phyloP scores from a whole-genome alignment of 208 protist genomes.

The Trypanosoma cruzi region DNA sequence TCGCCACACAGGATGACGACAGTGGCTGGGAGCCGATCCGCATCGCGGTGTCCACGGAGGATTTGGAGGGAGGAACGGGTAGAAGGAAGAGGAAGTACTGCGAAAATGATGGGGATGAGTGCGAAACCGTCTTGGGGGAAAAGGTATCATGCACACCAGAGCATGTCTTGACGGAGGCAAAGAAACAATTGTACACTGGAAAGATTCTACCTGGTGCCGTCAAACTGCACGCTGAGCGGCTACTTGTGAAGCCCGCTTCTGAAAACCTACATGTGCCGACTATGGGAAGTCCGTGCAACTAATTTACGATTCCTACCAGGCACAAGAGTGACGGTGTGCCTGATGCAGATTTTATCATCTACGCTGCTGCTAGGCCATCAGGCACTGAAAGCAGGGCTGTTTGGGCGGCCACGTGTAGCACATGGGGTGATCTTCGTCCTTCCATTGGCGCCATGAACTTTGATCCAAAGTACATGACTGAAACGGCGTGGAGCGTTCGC shows the following conservation, averaged over 20 bases:
- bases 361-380: slow-evolving; percentile 55
- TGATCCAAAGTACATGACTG: too few relatives aligned
- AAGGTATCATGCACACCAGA: slow-evolving; percentile 9
- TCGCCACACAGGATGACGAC: too few relatives aligned
- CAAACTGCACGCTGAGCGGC: slow-evolving; percentile 45
- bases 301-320: slow-evolving; percentile 43
- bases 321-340: slow-evolving; percentile 45
- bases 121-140: slow-evolving; percentile 5
- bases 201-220: slow-evolving; percentile 40
- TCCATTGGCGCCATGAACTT: slow-evolving; percentile 48
- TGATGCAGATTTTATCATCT: slow-evolving; percentile 67
- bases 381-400: neutral
- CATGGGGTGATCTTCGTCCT: slow-evolving; percentile 61
- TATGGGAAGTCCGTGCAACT: slow-evolving; percentile 22
- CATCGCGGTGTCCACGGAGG: slow-evolving; percentile 36
- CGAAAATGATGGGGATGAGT: slow-evolving; percentile 13
- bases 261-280: slow-evolving; percentile 16
- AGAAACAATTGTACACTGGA: slow-evolving; percentile 23
- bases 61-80: slow-evolving; percentile 40
- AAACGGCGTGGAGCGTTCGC: too few relatives aligned
- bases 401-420: slow-evolving; percentile 4
- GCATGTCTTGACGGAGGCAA: slow-evolving; percentile 40
- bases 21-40: slow-evolving; percentile 40
- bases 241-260: slow-evolving; percentile 38
- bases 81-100: slow-evolving; percentile 46